Conservation (phyloP, 805 yeast species). For the Metschnikowia drakensbergensis region DNA sequence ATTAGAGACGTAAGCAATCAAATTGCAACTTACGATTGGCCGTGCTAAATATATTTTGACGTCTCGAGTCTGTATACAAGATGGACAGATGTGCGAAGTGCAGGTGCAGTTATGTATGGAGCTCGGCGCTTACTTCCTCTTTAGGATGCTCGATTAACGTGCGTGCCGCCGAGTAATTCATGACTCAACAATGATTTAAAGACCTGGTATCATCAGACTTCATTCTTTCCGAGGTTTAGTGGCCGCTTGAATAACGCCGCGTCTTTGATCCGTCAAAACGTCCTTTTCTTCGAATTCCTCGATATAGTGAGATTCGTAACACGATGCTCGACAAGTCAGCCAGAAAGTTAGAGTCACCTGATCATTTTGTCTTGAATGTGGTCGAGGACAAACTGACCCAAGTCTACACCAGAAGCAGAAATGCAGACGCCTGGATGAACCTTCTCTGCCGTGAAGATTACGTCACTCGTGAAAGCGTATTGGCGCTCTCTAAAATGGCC, state of each 20-base stretch:
- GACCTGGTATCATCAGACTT: background rate
- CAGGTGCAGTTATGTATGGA: background rate
- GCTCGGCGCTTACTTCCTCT: background rate
- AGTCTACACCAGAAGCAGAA: slow-evolving; percentile 32
- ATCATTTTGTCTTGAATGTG: slow-evolving; percentile 15
- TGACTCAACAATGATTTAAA: background rate
- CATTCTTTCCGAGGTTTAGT: no score
- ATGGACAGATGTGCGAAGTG: background rate
- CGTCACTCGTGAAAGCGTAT: slow-evolving; percentile 29
- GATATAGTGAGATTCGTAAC: no score
- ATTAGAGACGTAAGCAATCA: background rate
- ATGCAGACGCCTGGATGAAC: slow-evolving; percentile 36
- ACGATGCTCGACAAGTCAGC: slow-evolving; percentile 3
- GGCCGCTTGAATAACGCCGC: no score
- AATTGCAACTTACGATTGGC: slow-evolving; percentile 1
- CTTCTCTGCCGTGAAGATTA: slow-evolving; percentile 32
- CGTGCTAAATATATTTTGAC: background rate
- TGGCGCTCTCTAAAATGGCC: slow-evolving; percentile 25
- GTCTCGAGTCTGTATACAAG: background rate
- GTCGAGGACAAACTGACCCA: slow-evolving; percentile 24
- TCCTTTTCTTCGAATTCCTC: background rate
- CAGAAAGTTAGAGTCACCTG: slow-evolving; percentile 1
- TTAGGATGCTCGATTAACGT: background rate
- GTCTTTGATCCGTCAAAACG: no score
- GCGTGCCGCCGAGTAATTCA: background rate